These are phyloP conservation scores for Viola odorata DNA, from an alignment of 345 rosid genomes.

Conservation along the genomic window DNA sequence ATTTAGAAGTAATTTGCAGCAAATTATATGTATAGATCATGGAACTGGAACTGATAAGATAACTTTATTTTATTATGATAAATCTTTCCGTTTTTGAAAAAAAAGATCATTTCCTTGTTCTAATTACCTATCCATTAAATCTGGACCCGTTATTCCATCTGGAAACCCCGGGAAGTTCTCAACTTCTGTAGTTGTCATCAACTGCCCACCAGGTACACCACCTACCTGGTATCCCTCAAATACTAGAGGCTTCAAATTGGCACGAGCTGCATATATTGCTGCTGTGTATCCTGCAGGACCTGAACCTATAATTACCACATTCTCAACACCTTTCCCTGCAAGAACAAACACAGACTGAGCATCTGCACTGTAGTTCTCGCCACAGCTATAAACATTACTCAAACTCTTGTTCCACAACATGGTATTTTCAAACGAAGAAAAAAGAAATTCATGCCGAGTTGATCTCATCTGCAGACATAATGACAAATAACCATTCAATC, in stretches of 20 bases:
- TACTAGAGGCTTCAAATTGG: constrained; percentile 95
- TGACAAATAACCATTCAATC: too few relatives aligned
- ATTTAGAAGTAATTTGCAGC: neutral
- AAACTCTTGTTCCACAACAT: too few relatives aligned
- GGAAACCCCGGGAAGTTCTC: constrained; percentile 99
- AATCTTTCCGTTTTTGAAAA: neutral
- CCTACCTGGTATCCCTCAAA: constrained; percentile 95
- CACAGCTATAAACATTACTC: too few relatives aligned
- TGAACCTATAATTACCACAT: constrained; percentile 84
- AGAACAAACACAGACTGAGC: neutral
- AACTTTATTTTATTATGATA: neutral
- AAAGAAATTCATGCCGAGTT: too few relatives aligned
- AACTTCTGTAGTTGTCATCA: constrained; percentile 98
- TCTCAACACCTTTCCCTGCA: constrained; percentile 74
- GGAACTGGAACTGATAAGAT: neutral
- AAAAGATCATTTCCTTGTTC: neutral
- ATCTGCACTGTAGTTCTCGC: too few relatives aligned
- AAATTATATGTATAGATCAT: neutral
- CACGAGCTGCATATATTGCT: constrained; percentile 94
- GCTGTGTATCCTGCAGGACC: constrained; percentile 99
- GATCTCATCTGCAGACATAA: too few relatives aligned
- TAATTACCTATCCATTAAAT: constrained; percentile 86
- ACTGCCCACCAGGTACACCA: constrained; percentile 97
- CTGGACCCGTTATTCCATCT: constrained; percentile 97
- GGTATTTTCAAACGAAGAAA: too few relatives aligned